phyloP scores from a whole-genome alignment of 129 eudicot species.

The Chrysanthemum makinoi region DNA sequence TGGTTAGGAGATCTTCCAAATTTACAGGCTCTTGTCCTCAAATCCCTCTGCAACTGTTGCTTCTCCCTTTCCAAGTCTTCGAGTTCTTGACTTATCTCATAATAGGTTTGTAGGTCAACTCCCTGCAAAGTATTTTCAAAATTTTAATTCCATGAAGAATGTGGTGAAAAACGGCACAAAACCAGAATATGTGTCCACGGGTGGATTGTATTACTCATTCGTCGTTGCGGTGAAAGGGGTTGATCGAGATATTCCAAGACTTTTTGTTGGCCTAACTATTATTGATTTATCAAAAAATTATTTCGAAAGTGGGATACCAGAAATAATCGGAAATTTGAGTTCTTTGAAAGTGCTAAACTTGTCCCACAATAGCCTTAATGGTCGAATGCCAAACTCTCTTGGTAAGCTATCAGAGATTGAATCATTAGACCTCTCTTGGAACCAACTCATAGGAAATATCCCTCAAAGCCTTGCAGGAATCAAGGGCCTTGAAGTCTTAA shows the following conservation, averaged over 20 bases:
- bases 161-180: background rate
- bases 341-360: constrained; percentile 21
- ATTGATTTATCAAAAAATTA: background rate
- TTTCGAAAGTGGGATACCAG: constrained; percentile 24
- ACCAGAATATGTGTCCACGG: background rate
- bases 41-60: background rate
- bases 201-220: background rate
- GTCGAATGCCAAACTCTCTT: constrained; percentile 30
- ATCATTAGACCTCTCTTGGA: too few species aligned
- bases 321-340: constrained; percentile 14
- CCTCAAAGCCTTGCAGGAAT: too few species aligned
- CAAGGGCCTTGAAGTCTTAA: too few species aligned
- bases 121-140: constrained; percentile 14
- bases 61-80: constrained; percentile 22
- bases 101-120: constrained; percentile 33
- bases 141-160: constrained; percentile 32
- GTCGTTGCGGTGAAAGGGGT: constrained; percentile 15
- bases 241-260: background rate
- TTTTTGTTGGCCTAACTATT: constrained; percentile 11
- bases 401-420: constrained; percentile 8
- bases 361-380: constrained; percentile 34
- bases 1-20: constrained; percentile 38
- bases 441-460: too few species aligned
- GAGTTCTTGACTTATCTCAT: constrained; percentile 41
- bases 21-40: constrained; percentile 34